Conservation (phyloP, 805 yeast species). For the Kuraishia ogatae region DNA sequence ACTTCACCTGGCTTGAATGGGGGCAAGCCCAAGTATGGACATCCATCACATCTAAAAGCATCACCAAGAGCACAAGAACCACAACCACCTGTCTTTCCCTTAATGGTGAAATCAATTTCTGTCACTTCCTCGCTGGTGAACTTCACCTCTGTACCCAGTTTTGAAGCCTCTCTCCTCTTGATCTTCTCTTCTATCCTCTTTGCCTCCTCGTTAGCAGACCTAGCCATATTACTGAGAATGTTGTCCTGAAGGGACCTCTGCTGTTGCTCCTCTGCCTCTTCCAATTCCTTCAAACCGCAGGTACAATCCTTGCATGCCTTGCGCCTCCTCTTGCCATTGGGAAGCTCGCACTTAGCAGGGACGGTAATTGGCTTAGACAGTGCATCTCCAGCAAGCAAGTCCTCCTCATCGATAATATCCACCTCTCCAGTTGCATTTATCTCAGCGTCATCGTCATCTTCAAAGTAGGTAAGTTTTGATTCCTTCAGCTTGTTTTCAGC, state of each 20-base stretch:
- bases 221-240: slow-evolving; percentile 37
- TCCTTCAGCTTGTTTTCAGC: slow-evolving; percentile 35
- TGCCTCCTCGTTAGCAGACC: slow-evolving; percentile 44
- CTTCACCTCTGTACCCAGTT: slow-evolving; percentile 28
- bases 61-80: slow-evolving; percentile 97
- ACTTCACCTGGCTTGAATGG: slow-evolving; percentile 98
- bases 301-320: slow-evolving; percentile 98
- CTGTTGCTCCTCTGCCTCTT: slow-evolving; percentile 50
- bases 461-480: slow-evolving; percentile 46
- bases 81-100: slow-evolving; percentile 96
- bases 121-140: slow-evolving; percentile 64
- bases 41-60: slow-evolving; percentile 96
- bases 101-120: slow-evolving; percentile 92
- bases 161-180: slow-evolving; percentile 15
- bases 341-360: slow-evolving; percentile 50
- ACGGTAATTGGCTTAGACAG: slow-evolving; percentile 30
- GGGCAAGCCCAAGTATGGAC: slow-evolving; percentile 95
- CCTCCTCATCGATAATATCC: slow-evolving; percentile 50
- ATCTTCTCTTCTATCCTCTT: slow-evolving; percentile 43
- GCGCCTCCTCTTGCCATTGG: slow-evolving; percentile 53
- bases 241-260: slow-evolving; percentile 35
- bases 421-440: slow-evolving; percentile 27
- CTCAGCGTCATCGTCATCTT: slow-evolving; percentile 25
- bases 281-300: slow-evolving; percentile 89
- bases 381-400: slow-evolving; percentile 34